phyloP scores from a whole-genome alignment of 257 asterid species.

The Leonotis leonurus region DNA sequence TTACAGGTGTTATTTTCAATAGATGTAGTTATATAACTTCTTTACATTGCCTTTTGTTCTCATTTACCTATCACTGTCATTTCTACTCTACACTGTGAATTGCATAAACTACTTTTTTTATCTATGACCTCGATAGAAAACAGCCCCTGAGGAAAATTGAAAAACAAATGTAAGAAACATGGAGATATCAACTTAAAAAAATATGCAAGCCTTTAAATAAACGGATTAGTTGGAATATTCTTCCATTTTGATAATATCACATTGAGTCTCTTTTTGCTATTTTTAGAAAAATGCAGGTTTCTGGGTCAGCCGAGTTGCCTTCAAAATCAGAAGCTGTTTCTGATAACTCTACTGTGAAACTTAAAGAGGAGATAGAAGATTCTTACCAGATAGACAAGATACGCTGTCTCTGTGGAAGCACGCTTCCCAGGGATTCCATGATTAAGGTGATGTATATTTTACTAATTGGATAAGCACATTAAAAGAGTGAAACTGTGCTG shows the following conservation, averaged over 20 bases:
- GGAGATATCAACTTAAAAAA: neutral
- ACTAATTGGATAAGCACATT: constrained; percentile 13
- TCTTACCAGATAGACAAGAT: constrained; percentile 55
- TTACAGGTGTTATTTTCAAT: constrained; percentile 57
- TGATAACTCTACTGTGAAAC: constrained; percentile 44
- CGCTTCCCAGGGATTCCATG: constrained; percentile 66
- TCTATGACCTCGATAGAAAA: neutral
- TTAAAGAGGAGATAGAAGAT: constrained; percentile 63
- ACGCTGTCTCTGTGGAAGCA: constrained; percentile 85
- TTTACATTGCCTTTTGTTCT: neutral
- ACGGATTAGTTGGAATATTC: neutral
- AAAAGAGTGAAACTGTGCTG: neutral
- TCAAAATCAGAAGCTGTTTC: constrained; percentile 69
- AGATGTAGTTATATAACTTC: neutral
- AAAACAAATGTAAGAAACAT: neutral
- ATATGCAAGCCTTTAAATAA: constrained; percentile 4
- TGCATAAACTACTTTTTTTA: neutral
- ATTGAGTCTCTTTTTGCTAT: constrained; percentile 2
- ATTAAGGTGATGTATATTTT: constrained; percentile 47
- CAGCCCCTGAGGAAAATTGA: neutral
- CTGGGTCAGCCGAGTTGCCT: constrained; percentile 73
- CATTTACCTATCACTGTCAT: neutral
- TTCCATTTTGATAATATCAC: constrained; percentile 7
- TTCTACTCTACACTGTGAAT: neutral
- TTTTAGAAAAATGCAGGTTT: constrained; percentile 83